Evolutionary conservation across 106 monocot genomes (phyloP).

Genomic region (Allium fistulosum): DNA sequence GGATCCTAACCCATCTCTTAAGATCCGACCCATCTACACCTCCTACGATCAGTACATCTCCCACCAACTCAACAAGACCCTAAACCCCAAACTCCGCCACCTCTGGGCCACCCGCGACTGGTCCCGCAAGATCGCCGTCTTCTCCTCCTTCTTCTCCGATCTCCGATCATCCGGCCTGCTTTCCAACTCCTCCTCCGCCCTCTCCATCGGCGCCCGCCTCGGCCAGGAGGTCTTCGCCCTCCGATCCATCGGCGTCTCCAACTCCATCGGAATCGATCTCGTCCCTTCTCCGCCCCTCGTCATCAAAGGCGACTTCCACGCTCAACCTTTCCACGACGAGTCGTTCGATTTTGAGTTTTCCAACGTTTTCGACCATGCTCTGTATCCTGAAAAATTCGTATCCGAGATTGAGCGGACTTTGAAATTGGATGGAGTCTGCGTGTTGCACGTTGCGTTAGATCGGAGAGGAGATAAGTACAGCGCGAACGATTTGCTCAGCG

Average conservation of each 20-base stretch:
- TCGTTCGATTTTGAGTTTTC: slow-evolving; percentile 95
- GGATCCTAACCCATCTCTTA: slow-evolving; percentile 16
- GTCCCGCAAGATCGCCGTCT: slow-evolving; percentile 77
- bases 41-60: slow-evolving; percentile 75
- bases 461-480: slow-evolving; percentile 76
- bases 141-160: slow-evolving; percentile 57
- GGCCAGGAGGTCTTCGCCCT: slow-evolving; percentile 92
- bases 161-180: slow-evolving; percentile 37
- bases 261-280: slow-evolving; percentile 79
- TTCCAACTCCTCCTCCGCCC: slow-evolving; percentile 53
- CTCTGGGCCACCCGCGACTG: slow-evolving; percentile 91
- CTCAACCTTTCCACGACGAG: slow-evolving; percentile 55
- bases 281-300: slow-evolving; percentile 71
- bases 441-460: slow-evolving; percentile 58
- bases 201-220: slow-evolving; percentile 83
- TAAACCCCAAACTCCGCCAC: slow-evolving; percentile 67
- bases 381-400: slow-evolving; percentile 61
- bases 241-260: slow-evolving; percentile 37
- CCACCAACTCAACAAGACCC: slow-evolving; percentile 86
- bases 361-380: slow-evolving; percentile 94
- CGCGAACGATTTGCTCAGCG: slow-evolving; percentile 63
- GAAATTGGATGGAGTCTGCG: slow-evolving; percentile 47
- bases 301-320: slow-evolving; percentile 72
- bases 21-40: slow-evolving; percentile 47
- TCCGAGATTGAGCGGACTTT: slow-evolving; percentile 82